Evolutionary conservation across 495 filamentous ascomycete genomes (phyloP), one percentile per base, ranked within the genome.

Genomic region (Hypoxylon crocopeplum): DNA sequence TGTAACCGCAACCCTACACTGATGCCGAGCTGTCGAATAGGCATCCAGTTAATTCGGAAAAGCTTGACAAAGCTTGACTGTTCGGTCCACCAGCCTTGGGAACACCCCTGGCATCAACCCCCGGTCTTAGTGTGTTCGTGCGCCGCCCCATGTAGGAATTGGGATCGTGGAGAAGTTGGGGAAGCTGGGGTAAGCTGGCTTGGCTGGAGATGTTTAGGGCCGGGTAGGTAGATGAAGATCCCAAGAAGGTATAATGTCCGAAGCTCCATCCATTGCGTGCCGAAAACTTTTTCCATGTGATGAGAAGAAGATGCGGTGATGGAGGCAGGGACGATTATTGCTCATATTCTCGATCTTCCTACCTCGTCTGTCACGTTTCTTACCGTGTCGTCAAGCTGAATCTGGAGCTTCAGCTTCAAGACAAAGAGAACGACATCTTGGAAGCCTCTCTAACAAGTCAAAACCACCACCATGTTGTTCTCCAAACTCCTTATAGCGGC

Each of bases 401-500:
- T 20, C 29, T n/a, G 64, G 48, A 51, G 64, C 51, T 63, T 57
- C 53, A 59, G 64, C 60, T 60, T 59, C 57, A 56, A 54, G 49
- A 30, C 27, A 49, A 48, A 60, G 59, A 61, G 44, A 57, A 63
- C 49, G 51, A 60, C 29, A 36, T 33, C 32, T 59, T 24, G 16
- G 25, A 52, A 56, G 47, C 40, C 39, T 42, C 30, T 19, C 25
- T 15, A 49, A 41, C 41, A 34, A 15, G 24, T 17, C 19, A 45
- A 42, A 38, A 48, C 19, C 16, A 16, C 51, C 48, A 30, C 17
- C 57, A 71, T 71, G 69, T 49, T 66, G 52, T 67, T 71, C 54
- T 71, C 61, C 11, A 59, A 50, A 22, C 48, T 69, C 41, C 50
- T 71, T 17, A 46, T 67, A 29, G 42, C 56, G 17, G 69, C 69